Conservation (phyloP, 306 rosid genomes). For the Vachellia collinsii region DNA sequence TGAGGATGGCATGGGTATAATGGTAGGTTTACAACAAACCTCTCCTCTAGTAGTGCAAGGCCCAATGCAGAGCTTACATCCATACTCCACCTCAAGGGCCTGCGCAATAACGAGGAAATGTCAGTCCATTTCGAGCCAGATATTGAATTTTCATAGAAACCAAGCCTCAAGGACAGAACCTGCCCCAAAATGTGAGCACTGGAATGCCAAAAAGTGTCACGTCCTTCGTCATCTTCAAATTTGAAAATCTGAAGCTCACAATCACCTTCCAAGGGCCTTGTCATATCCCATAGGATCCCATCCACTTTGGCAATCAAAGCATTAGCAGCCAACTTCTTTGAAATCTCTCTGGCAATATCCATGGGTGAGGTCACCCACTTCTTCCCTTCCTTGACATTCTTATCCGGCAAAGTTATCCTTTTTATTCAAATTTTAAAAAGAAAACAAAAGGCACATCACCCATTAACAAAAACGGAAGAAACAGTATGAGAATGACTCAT, state of each 20-base stretch:
- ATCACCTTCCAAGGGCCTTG: slow-evolving; percentile 74
- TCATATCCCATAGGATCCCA: slow-evolving; percentile 91
- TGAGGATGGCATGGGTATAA: neutral
- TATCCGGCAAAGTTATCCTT: slow-evolving; percentile 66
- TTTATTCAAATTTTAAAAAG: neutral
- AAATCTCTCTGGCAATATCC: slow-evolving; percentile 77
- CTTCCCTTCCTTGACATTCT: slow-evolving; percentile 71
- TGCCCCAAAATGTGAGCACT: slow-evolving; percentile 98
- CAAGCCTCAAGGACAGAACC: slow-evolving; percentile 43
- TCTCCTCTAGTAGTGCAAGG: slow-evolving; percentile 99
- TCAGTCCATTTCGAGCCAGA: neutral
- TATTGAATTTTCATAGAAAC: neutral
- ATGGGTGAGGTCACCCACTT: slow-evolving; percentile 79
- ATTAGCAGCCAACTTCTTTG: slow-evolving; percentile 72
- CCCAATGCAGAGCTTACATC: slow-evolving; percentile 96
- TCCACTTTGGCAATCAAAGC: slow-evolving; percentile 86
- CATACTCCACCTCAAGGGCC: slow-evolving; percentile 84
- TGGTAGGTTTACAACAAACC: slow-evolving; percentile 44
- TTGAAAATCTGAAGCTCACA: slow-evolving; percentile 72
- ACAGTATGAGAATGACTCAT: neutral
- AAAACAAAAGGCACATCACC: neutral
- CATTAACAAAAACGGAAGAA: neutral
- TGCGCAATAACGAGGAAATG: slow-evolving; percentile 38
- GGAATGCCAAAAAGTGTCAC: slow-evolving; percentile 98
- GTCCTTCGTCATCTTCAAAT: slow-evolving; percentile 79